Evolutionary conservation across 2,329 filamentous ascomycete genomes (phyloP).

Genomic region (Claviceps capensis): DNA sequence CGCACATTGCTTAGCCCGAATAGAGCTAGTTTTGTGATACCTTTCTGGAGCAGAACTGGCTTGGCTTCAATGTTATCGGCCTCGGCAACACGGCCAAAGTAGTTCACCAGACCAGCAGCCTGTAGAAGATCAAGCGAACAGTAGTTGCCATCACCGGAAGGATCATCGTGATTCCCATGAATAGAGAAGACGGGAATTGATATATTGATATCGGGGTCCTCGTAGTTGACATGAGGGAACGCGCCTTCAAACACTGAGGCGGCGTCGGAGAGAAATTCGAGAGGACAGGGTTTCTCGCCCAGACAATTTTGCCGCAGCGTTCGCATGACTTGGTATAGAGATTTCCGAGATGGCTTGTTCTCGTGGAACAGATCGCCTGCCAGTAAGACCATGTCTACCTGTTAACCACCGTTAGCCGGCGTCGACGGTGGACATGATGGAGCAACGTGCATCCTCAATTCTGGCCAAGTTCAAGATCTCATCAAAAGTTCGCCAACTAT

Average conservation of each 20-base stretch:
- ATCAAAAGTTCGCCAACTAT: conserved; percentile 93
- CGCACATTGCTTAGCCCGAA: conserved; percentile 94
- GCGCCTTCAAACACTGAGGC: conserved; percentile 80
- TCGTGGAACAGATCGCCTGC: conserved; percentile 95
- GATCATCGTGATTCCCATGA: conserved; percentile 96
- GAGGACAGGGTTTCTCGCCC: conserved; percentile 86
- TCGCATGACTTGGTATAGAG: conserved; percentile 95
- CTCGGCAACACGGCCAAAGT: conserved; percentile 84
- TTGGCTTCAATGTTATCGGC: conserved; percentile 89
- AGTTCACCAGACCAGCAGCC: conserved; percentile 84
- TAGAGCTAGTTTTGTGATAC: conserved; percentile 77
- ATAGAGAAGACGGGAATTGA: conserved; percentile 97
- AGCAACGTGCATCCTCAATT: conserved; percentile 52
- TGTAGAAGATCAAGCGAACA: conserved; percentile 87
- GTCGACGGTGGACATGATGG: not conserved
- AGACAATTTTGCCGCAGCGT: conserved; percentile 86
- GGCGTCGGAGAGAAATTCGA: conserved; percentile 89
- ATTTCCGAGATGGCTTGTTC: conserved; percentile 90
- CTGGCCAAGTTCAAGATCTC: conserved; percentile 86
- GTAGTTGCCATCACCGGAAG: conserved; percentile 86
- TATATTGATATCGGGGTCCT: conserved; percentile 93
- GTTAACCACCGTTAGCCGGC: not conserved
- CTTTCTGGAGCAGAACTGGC: conserved; percentile 86
- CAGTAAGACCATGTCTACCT: conserved; percentile 92
- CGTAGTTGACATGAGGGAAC: conserved; percentile 93